Base-by-base conservation (phyloP, 768 basidiomycete genomes). In the Mycena metata region DNA sequence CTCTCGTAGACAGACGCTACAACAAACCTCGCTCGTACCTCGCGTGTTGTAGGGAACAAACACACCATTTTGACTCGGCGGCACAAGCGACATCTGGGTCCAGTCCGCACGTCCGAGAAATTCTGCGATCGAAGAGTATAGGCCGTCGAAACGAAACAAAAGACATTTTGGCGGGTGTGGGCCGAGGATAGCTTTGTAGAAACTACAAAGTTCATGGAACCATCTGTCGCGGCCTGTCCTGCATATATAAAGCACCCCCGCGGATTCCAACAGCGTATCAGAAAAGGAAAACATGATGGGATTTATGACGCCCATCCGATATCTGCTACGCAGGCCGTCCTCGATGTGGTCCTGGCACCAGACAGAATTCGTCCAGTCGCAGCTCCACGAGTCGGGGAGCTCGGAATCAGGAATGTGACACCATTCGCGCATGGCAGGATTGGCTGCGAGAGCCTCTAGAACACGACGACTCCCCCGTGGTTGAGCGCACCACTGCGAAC, bases 341-440 rank as follows among this genome's bases (percentile, higher is more conserved):
- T 52, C 30, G 51, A 10, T 35, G 30, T 33, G 6, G n/a, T n/a
- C n/a, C n/a, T n/a, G n/a, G n/a, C n/a, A n/a, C 26, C 30, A 33
- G 13, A 33, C 17, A 35, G 2, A 52, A 7, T 35, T 5, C n/a
- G n/a, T 13, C 35, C 36, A 55, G 7, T 13, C 8, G n/a, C 52
- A 55, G 35, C 52, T 55, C 52, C 52, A 55, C 11, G 35, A 21
- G 21, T 55, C 52, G n/a, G 52, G 52, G n/a, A 39, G 52, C 19
- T 55, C 52, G 11, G 36, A 55, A 2, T 55, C 52, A 36, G 35
- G 35, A 21, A 55, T 55, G 13, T 6, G 41, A 36, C 36, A 52
- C 52, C 52, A 55, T 5, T 55, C 33, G 36, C n/a, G n/a, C n/a
- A 41, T 7, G 35, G 33, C n/a, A 17, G 33, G 33, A 52, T 52